Conservation (phyloP, 2,329 filamentous ascomycete species). For the Fusarium humuli region DNA sequence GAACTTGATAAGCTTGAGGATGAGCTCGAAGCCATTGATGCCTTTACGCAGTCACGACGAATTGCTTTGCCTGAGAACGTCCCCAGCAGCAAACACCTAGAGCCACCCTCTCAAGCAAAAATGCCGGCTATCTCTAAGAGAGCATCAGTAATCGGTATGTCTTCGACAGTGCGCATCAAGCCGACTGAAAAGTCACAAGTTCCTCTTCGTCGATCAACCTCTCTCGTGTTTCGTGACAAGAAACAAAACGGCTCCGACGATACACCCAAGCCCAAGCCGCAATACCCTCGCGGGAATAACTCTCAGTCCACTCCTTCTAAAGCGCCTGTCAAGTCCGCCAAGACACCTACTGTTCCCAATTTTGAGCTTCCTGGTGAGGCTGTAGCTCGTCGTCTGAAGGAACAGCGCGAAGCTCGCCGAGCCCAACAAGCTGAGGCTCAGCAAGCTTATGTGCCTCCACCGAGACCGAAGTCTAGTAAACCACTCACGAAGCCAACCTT, state of each 20-base stretch:
- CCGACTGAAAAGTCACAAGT: constrained; percentile 52
- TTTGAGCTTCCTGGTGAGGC: constrained; percentile 74
- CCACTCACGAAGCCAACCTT: constrained; percentile 67
- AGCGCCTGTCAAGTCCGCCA: constrained; percentile 63
- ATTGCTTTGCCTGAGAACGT: constrained; percentile 48
- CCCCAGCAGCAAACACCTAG: constrained; percentile 24
- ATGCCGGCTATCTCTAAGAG: constrained; percentile 42
- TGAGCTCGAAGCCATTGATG: constrained; percentile 65
- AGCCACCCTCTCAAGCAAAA: constrained; percentile 30
- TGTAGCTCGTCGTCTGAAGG: constrained; percentile 67
- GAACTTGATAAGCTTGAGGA: constrained; percentile 72
- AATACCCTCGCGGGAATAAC: constrained; percentile 36
- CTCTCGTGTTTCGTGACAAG: constrained; percentile 53
- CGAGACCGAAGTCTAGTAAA: constrained; percentile 63
- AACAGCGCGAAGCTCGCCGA: constrained; percentile 68
- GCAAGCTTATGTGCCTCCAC: constrained; percentile 53
- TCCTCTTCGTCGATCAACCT: constrained; percentile 57
- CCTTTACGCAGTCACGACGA: constrained; percentile 52
- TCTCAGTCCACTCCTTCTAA: constrained; percentile 52
- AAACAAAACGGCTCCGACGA: constrained; percentile 31
- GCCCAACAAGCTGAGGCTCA: constrained; percentile 52
- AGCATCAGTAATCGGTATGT: constrained; percentile 48
- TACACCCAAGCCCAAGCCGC: constrained; percentile 26
- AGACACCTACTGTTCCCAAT: constrained; percentile 64
- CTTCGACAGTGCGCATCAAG: constrained; percentile 58